Base-by-base conservation (phyloP, 192 early-diverging fungal genomes). In the Rhizophagus sp. region DNA sequence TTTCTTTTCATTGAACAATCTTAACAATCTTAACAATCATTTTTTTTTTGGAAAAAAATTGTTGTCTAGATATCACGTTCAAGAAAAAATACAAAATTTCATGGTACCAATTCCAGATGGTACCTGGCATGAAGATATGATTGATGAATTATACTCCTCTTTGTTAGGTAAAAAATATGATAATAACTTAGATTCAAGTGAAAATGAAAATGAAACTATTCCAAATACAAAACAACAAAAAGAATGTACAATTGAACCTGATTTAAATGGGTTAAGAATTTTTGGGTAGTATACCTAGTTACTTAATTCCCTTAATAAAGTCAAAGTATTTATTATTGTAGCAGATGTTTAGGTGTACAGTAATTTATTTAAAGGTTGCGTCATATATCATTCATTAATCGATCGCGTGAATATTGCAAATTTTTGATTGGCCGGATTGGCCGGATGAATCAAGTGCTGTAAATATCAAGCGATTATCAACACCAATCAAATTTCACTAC, bases 11-110 rank as follows among this genome's bases (percentile, higher is more conserved):
- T 10, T 33, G 66, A 30, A 74, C 1, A 11, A 4, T 9, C 17
- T 4, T 30, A 30, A 30, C 30, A 30, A 30, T 30, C 1, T 30
- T n/a, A n/a, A n/a, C n/a, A n/a, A n/a, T n/a, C n/a, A n/a, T n/a
- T 30, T 30, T 15, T 73, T 39, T 9, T 3, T 24, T 24, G 24
- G 0, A 13, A 19, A 27, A 47, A 22, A 10, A 22, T 8, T 41
- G 39, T 2, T 78, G 17, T 27, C 68, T 84, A 90, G 89, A 80
- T 99, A 95, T 84, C 93, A 97, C 77, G 92, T 96, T n/a, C 95
- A 97, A 79, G 97, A 99, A 78, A 99, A 98, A 80, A 84, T 99
- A 19, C 94, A 95, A 82, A 97, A 96, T 85, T 99, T 97, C 84
- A 99, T 99, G 97, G 93, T 94, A 5, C 95, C 97, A 19, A 89